Evolutionary conservation across 2,329 filamentous ascomycete species (phyloP).

Genomic region (Sclerotinia borealis): DNA sequence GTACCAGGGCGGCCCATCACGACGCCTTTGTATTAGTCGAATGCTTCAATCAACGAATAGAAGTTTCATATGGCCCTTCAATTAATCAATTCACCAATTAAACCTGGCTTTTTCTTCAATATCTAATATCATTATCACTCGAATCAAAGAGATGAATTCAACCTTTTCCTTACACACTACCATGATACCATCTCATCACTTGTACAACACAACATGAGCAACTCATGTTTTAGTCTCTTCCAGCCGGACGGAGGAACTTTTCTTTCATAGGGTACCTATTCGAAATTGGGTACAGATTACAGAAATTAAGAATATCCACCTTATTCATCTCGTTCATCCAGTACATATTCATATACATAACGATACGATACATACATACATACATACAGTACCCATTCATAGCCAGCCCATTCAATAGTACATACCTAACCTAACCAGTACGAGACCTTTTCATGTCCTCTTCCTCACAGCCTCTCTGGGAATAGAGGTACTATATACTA

Average conservation of each 20-base stretch:
- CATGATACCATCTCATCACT: neutral
- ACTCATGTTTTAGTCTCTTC: neutral
- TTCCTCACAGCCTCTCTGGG: constrained; percentile 10
- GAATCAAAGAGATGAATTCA: constrained; percentile 6
- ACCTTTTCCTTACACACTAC: too few relatives aligned
- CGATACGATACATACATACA: neutral
- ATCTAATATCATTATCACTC: neutral
- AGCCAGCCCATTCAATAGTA: neutral
- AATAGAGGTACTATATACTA: constrained; percentile 6
- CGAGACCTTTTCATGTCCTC: neutral
- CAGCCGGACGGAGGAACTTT: neutral
- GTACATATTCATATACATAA: constrained; percentile 1
- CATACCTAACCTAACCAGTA: too few relatives aligned
- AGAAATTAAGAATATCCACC: constrained; percentile 4
- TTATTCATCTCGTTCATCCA: neutral
- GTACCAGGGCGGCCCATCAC: neutral
- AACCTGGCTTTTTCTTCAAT: neutral
- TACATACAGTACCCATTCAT: neutral
- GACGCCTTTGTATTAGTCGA: neutral
- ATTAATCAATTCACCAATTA: neutral
- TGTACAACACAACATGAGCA: constrained; percentile 5
- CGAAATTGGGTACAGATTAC: neutral
- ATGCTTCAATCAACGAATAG: neutral
- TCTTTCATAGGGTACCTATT: constrained; percentile 3
- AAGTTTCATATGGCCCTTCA: neutral